phyloP scores from a whole-genome alignment of 164 flowering plant species.

The Piper longum region DNA sequence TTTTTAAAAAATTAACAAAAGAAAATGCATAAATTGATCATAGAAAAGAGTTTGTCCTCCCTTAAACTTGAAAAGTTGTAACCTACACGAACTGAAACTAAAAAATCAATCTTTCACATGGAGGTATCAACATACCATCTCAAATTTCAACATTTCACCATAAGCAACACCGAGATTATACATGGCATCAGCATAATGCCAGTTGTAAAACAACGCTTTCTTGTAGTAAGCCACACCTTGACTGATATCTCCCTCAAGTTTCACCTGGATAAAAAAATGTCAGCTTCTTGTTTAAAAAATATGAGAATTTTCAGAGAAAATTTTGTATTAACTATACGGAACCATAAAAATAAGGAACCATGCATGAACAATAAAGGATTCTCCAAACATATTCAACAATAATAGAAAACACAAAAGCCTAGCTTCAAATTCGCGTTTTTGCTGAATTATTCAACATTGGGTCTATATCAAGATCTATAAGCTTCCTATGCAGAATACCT shows the following conservation, averaged over 20 bases:
- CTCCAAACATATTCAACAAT: neutral
- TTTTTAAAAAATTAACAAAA: neutral
- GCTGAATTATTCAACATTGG: neutral
- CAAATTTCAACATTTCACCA: conserved; percentile 98
- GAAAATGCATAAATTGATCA: neutral
- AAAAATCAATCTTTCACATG: neutral
- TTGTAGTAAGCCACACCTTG: conserved; percentile 92
- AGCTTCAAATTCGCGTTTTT: neutral
- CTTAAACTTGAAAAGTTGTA: neutral
- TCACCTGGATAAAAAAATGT: conserved; percentile 42
- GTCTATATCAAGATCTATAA: neutral
- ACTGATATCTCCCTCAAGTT: conserved; percentile 86
- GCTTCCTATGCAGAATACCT: neutral
- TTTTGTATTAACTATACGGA: no score
- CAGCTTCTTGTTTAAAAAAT: conserved; percentile 1
- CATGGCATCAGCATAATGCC: conserved; percentile 99
- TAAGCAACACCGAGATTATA: conserved; percentile 99
- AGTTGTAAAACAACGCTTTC: conserved; percentile 86
- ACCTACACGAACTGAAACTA: neutral
- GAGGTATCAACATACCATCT: conserved; percentile 45
- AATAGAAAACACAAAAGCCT: neutral
- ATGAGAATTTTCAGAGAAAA: neutral
- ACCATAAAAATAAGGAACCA: neutral
- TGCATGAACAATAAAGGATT: neutral
- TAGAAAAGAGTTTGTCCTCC: neutral